Percentiles rank a stretch among this genome's conserved stretches.
phyloP scores from a whole-genome alignment of 176 grass and related monocot genomes.

The Oryza australiensis region DNA sequence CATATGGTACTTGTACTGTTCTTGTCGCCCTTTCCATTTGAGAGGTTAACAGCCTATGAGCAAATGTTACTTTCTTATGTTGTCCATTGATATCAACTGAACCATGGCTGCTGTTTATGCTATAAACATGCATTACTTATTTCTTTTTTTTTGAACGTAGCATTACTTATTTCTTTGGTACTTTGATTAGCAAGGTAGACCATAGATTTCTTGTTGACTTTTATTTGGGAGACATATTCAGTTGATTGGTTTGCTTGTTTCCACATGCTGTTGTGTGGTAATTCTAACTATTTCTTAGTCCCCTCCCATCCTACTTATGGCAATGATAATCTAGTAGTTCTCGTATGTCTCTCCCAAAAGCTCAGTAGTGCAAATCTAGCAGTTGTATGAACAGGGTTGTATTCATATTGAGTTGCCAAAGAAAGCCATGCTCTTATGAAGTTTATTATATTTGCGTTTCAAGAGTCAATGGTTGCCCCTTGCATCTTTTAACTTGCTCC shows the following conservation, averaged over 20 bases:
- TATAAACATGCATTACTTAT: constrained; percentile 14
- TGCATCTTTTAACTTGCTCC: constrained; percentile 3
- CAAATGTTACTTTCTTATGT: constrained; percentile 12
- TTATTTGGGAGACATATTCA: background rate
- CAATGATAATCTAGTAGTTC: background rate
- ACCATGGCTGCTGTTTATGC: background rate
- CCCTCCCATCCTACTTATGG: background rate
- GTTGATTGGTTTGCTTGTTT: constrained; percentile 5
- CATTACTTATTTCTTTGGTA: constrained; percentile 3
- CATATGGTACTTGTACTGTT: constrained; percentile 73
- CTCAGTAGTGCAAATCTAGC: background rate
- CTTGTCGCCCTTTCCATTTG: background rate
- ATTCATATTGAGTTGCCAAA: background rate
- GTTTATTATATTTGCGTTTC: background rate
- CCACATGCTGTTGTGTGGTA: constrained; percentile 14
- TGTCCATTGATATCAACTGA: constrained; percentile 9
- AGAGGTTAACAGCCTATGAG: background rate
- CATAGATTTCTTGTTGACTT: background rate
- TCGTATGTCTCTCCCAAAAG: background rate
- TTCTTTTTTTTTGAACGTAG: too few relatives aligned
- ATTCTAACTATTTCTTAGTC: constrained; percentile 8
- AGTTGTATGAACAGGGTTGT: background rate
- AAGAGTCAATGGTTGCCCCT: background rate
- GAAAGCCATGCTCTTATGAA: constrained; percentile 20
- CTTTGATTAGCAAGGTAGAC: constrained; percentile 4